These are phyloP conservation scores for Botrytis fabae DNA, from an alignment of 2,329 filamentous ascomycete genomes.

Conservation along the genomic window DNA sequence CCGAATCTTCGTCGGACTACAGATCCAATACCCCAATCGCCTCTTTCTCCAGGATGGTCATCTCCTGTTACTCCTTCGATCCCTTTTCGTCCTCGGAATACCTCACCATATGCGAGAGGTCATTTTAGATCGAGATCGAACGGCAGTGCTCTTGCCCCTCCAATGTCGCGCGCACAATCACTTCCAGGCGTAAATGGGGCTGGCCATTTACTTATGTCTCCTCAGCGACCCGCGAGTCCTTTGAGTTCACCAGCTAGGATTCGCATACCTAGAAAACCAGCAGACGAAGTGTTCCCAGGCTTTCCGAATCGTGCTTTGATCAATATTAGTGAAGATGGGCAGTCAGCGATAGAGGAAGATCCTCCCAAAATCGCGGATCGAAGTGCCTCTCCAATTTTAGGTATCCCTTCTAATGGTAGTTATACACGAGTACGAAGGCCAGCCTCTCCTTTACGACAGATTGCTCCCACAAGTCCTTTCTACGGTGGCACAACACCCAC, in stretches of 20 bases:
- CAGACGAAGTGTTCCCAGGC: slow-evolving; percentile 61
- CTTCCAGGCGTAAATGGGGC: slow-evolving; percentile 62
- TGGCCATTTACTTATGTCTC: slow-evolving; percentile 55
- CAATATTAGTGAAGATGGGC: slow-evolving; percentile 34
- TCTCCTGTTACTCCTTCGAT: slow-evolving; percentile 45
- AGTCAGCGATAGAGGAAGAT: slow-evolving; percentile 47
- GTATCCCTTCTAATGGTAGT: slow-evolving; percentile 31
- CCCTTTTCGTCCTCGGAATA: slow-evolving; percentile 61
- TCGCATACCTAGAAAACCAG: slow-evolving; percentile 55
- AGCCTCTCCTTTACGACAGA: slow-evolving; percentile 56
- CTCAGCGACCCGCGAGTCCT: slow-evolving; percentile 55
- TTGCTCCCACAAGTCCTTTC: slow-evolving; percentile 44
- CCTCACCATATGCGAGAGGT: slow-evolving; percentile 58
- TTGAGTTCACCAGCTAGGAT: slow-evolving; percentile 54
- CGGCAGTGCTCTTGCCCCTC: slow-evolving; percentile 53
- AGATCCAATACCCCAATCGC: slow-evolving; percentile 56
- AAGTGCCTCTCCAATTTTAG: slow-evolving; percentile 53
- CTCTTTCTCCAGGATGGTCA: slow-evolving; percentile 46
- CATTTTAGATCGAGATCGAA: slow-evolving; percentile 61
- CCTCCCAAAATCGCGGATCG: slow-evolving; percentile 47
- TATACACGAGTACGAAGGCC: slow-evolving; percentile 47
- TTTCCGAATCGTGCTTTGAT: slow-evolving; percentile 45
- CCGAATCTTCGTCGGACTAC: slow-evolving; percentile 57
- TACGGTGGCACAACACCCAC: slow-evolving; percentile 43
- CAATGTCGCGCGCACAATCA: slow-evolving; percentile 64